Conservation (phyloP, 768 basidiomycete species). For the Leccinellum rugosiceps region DNA sequence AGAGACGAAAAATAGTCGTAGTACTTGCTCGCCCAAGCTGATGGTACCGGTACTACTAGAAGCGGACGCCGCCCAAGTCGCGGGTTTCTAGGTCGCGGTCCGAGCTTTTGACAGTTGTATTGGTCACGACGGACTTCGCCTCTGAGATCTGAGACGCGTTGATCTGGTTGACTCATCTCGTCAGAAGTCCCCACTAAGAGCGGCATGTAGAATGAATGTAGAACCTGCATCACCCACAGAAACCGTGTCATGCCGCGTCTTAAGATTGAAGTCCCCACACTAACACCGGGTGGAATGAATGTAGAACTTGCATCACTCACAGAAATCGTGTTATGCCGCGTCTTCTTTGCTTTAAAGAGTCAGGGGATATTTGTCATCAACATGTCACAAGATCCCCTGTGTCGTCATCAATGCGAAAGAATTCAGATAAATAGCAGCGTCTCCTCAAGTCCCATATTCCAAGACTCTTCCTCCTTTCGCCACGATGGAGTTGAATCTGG, state of each 20-base stretch:
- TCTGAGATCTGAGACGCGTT: too few species aligned
- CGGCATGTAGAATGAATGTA: background rate
- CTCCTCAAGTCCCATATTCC: background rate
- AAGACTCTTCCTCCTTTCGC: background rate
- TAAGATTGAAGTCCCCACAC: too few species aligned
- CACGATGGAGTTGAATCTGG: slow-evolving; percentile 18
- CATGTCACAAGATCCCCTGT: background rate
- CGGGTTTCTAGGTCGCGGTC: too few species aligned
- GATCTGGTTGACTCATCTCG: background rate
- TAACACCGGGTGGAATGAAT: too few species aligned
- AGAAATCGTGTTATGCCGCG: background rate
- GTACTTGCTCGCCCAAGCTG: too few species aligned
- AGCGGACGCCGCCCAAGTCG: too few species aligned
- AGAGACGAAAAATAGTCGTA: too few species aligned
- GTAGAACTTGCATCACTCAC: background rate
- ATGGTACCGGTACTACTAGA: too few species aligned
- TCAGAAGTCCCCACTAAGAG: background rate
- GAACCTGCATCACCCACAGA: background rate
- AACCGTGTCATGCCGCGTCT: background rate
- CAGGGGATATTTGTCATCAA: too few species aligned
- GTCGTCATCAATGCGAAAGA: slow-evolving; percentile 7
- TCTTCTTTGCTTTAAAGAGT: too few species aligned
- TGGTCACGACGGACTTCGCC: background rate
- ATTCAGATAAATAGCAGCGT: background rate
- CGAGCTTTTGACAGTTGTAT: background rate